A percentile compares a stretch with the other conserved stretches of the same genome.
phyloP scores from a whole-genome alignment of 345 rosid genomes.

The Dimocarpus longan region DNA sequence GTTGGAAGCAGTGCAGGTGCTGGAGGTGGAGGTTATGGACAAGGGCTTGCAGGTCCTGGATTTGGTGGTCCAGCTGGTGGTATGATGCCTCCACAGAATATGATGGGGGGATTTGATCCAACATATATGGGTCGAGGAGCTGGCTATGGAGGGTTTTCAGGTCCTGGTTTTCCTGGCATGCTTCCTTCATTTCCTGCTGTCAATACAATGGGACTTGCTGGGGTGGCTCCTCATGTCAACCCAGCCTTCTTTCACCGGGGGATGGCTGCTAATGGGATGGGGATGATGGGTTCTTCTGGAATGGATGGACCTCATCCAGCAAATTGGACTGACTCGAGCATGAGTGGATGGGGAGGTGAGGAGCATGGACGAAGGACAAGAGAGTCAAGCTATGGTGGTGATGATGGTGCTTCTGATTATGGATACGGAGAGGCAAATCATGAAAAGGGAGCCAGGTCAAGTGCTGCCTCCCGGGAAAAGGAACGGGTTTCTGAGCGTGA shows the following conservation, averaged over 20 bases:
- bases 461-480: slow-evolving; percentile 56
- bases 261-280: slow-evolving; percentile 65
- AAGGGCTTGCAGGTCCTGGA: slow-evolving; percentile 67
- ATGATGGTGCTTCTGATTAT: slow-evolving; percentile 86
- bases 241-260: slow-evolving; percentile 80
- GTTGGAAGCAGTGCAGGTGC: slow-evolving; percentile 39
- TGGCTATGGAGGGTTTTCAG: slow-evolving; percentile 74
- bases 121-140: slow-evolving; percentile 77
- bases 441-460: slow-evolving; percentile 65
- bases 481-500: slow-evolving; percentile 71
- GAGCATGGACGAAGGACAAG: slow-evolving; percentile 54
- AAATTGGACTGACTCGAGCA: slow-evolving; percentile 74
- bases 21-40: slow-evolving; percentile 75
- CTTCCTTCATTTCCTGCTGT: slow-evolving; percentile 75
- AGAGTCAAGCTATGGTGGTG: slow-evolving; percentile 77
- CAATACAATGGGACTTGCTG: slow-evolving; percentile 76
- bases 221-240: slow-evolving; percentile 90
- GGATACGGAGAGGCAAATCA: slow-evolving; percentile 76
- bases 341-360: slow-evolving; percentile 72
- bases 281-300: slow-evolving; percentile 67
- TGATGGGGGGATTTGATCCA: slow-evolving; percentile 88
- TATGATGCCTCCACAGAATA: slow-evolving; percentile 78
- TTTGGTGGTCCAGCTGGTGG: slow-evolving; percentile 65
- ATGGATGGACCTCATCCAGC: slow-evolving; percentile 72
- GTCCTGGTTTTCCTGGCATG: slow-evolving; percentile 80